Evolutionary conservation across 306 rosid species (phyloP).

Genomic region (Medicago lupulina): DNA sequence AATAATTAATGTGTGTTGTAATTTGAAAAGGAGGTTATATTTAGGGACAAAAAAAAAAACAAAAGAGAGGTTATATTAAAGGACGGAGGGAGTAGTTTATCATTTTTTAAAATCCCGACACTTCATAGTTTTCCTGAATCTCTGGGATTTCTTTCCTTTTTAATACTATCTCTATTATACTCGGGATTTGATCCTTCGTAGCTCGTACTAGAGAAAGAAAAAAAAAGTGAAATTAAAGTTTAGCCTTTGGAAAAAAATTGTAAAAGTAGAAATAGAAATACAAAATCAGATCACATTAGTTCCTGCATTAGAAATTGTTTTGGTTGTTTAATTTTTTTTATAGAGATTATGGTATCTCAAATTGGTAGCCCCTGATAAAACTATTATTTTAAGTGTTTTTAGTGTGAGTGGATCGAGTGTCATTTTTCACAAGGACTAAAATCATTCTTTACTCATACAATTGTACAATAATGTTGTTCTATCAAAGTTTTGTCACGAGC

Average conservation of each 20-base stretch:
- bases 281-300: background rate
- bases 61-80: no score
- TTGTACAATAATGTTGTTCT: no score
- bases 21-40: no score
- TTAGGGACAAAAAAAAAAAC: no score
- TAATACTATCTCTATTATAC: background rate
- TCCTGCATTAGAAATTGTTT: background rate
- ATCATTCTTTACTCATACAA: no score
- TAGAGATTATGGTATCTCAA: background rate
- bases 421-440: background rate
- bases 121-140: slow-evolving; percentile 26
- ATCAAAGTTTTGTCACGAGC: background rate
- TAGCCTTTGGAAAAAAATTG: background rate
- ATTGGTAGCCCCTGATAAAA: background rate
- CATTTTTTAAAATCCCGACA: slow-evolving; percentile 29
- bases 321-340: background rate
- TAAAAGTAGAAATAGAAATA: background rate
- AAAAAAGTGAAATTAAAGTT: background rate
- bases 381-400: background rate
- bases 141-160: slow-evolving; percentile 33
- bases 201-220: background rate
- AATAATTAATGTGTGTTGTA: no score
- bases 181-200: background rate
- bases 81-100: slow-evolving; percentile 29
- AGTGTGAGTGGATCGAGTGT: background rate